phyloP scores from a whole-genome alignment of 352 stramenopile species.

The Phytophthora cactorum region DNA sequence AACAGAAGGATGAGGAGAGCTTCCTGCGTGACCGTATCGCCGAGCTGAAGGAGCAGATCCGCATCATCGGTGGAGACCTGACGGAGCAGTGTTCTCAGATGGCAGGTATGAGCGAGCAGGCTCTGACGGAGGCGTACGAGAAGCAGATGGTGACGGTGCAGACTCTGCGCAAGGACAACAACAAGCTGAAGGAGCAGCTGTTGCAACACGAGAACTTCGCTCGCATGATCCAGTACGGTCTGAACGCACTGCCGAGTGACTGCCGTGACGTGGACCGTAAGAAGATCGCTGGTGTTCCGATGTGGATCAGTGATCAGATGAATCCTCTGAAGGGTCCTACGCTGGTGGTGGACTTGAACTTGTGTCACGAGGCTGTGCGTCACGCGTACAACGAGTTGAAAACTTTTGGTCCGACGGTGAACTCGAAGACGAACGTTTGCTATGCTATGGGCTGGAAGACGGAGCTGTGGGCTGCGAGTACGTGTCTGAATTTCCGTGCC shows the following conservation, averaged over 20 bases:
- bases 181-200: constrained; percentile 83
- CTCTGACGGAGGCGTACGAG: constrained; percentile 78
- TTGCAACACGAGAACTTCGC: constrained; percentile 87
- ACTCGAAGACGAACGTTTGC: constrained; percentile 86
- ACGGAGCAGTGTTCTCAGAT: constrained; percentile 84
- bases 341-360: constrained; percentile 76
- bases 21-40: constrained; percentile 82
- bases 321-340: constrained; percentile 77
- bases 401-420: constrained; percentile 73
- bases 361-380: constrained; percentile 82
- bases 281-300: constrained; percentile 72
- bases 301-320: constrained; percentile 87
- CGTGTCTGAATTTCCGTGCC: constrained; percentile 47
- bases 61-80: constrained; percentile 79
- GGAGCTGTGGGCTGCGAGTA: constrained; percentile 80
- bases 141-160: constrained; percentile 86
- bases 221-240: constrained; percentile 84
- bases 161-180: constrained; percentile 84
- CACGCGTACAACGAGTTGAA: constrained; percentile 84
- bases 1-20: constrained; percentile 87
- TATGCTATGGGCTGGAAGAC: constrained; percentile 89
- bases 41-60: constrained; percentile 86
- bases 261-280: constrained; percentile 81
- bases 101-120: constrained; percentile 82
- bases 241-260: constrained; percentile 80